Percentiles rank a stretch among this genome's conserved stretches.
These are phyloP conservation scores for Pulveroboletus sp. DNA, from an alignment of 768 basidiomycete species.

Conservation along the genomic window DNA sequence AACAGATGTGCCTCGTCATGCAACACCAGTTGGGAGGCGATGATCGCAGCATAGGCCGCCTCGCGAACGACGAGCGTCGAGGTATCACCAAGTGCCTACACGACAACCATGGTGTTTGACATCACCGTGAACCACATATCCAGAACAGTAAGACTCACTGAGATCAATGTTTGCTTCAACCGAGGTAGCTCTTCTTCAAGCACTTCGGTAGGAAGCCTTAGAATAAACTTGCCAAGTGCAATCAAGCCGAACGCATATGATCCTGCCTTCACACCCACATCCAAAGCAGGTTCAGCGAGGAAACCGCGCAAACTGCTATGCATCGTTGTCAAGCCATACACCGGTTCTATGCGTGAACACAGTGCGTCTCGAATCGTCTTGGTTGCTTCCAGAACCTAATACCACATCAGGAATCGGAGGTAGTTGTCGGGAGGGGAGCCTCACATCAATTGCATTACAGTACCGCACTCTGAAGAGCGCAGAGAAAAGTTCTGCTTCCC, in stretches of 20 bases:
- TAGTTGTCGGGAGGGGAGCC: conserved; percentile 18
- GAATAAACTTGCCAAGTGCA: conserved; percentile 76
- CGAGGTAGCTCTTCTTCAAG: conserved; percentile 85
- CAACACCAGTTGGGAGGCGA: conserved; percentile 78
- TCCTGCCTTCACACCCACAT: conserved; percentile 52
- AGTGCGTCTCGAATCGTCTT: conserved; percentile 75
- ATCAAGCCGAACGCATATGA: conserved; percentile 81
- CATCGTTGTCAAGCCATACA: conserved; percentile 81
- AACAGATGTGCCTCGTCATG: conserved; percentile 83
- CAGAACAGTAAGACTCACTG: conserved; percentile 39
- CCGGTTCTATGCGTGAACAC: conserved; percentile 68
- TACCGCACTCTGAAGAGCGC: conserved; percentile 68
- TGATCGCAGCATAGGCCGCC: conserved; percentile 76
- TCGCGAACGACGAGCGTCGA: conserved; percentile 77
- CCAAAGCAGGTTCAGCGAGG: conserved; percentile 47
- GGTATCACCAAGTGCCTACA: conserved; percentile 65
- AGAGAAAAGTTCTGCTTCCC: conserved; percentile 72
- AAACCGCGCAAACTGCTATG: conserved; percentile 69
- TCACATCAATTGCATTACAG: conserved; percentile 64
- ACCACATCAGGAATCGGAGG: background rate
- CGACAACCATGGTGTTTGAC: background rate
- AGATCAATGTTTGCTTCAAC: conserved; percentile 62
- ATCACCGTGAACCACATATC: background rate
- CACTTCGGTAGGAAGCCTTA: conserved; percentile 76
- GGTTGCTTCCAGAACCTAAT: conserved; percentile 77